Conservation (phyloP, 805 yeast species). For the Starmerella cellae region DNA sequence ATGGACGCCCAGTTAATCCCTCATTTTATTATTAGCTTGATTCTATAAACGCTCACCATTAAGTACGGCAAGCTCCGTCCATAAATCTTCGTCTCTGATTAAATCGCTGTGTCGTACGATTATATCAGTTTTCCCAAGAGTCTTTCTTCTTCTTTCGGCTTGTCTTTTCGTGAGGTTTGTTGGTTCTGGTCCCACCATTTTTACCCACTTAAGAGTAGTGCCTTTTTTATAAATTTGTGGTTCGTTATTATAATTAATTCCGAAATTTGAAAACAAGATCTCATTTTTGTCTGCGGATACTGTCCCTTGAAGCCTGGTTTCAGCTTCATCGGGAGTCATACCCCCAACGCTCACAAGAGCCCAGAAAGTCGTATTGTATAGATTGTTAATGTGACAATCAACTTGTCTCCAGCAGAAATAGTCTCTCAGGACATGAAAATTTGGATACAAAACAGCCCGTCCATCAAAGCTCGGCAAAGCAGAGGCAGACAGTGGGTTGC, state of each 20-base stretch:
- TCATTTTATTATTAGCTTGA: too few relatives aligned
- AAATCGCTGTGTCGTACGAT: constrained; percentile 43
- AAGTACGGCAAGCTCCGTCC: constrained; percentile 30
- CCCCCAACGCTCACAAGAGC: constrained; percentile 57
- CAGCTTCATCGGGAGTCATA: constrained; percentile 67
- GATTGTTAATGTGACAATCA: constrained; percentile 85
- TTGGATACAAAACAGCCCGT: constrained; percentile 78
- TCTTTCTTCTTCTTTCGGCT: constrained; percentile 37
- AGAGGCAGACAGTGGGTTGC: constrained; percentile 34
- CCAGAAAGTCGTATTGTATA: constrained; percentile 93
- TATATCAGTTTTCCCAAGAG: constrained; percentile 37
- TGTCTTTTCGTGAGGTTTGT: constrained; percentile 33
- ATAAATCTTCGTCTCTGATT: constrained; percentile 44
- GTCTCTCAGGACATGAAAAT: constrained; percentile 46
- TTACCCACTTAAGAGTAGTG: constrained; percentile 44
- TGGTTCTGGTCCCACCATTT: constrained; percentile 11
- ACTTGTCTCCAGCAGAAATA: constrained; percentile 92
- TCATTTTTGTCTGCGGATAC: constrained; percentile 78
- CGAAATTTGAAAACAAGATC: constrained; percentile 60
- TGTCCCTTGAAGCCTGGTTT: constrained; percentile 58
- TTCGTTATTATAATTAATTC: constrained; percentile 82
- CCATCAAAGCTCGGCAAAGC: constrained; percentile 83
- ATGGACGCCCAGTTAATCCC: too few relatives aligned
- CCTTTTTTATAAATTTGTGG: constrained; percentile 84
- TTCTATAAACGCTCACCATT: constrained; percentile 7